These are phyloP conservation scores for Suillus lakei DNA, from an alignment of 768 basidiomycete species.

Conservation along the genomic window DNA sequence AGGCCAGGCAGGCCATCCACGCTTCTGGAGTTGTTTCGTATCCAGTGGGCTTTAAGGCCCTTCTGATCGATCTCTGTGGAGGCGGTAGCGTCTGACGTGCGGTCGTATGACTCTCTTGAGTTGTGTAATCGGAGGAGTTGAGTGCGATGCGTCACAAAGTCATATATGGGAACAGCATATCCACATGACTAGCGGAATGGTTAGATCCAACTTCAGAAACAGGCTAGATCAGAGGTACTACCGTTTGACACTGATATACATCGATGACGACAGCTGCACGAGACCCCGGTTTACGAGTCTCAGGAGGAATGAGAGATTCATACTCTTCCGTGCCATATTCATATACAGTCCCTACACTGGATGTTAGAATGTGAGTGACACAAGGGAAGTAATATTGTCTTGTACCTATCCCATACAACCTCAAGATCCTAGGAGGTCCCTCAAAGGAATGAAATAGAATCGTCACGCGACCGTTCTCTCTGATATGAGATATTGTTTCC, in stretches of 20 bases:
- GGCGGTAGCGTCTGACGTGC: slow-evolving; percentile 16
- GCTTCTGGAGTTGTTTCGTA: slow-evolving; percentile 48
- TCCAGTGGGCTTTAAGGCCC: slow-evolving; percentile 61
- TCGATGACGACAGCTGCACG: slow-evolving; percentile 64
- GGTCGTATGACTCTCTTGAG: slow-evolving; percentile 48
- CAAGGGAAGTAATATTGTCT: not conserved
- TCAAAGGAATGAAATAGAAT: slow-evolving; percentile 66
- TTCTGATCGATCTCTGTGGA: slow-evolving; percentile 28
- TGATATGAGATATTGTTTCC: slow-evolving; percentile 66
- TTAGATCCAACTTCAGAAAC: not conserved
- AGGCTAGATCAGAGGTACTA: slow-evolving; percentile 18
- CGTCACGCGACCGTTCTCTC: slow-evolving; percentile 68
- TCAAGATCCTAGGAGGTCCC: slow-evolving; percentile 60
- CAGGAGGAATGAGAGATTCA: slow-evolving; percentile 51
- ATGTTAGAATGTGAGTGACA: not conserved
- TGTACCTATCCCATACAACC: slow-evolving; percentile 63
- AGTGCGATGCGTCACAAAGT: slow-evolving; percentile 60
- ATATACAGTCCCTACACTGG: slow-evolving; percentile 54
- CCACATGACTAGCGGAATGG: slow-evolving; percentile 62
- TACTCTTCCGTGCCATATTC: slow-evolving; percentile 71
- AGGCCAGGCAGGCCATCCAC: slow-evolving; percentile 66
- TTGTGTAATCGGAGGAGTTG: slow-evolving; percentile 48
- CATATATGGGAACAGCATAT: slow-evolving; percentile 64
- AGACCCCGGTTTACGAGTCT: slow-evolving; percentile 58
- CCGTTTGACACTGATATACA: slow-evolving; percentile 58